Evolutionary conservation across 2,329 filamentous ascomycete species (phyloP).

Genomic region (Trichoderma atrobrunneum): DNA sequence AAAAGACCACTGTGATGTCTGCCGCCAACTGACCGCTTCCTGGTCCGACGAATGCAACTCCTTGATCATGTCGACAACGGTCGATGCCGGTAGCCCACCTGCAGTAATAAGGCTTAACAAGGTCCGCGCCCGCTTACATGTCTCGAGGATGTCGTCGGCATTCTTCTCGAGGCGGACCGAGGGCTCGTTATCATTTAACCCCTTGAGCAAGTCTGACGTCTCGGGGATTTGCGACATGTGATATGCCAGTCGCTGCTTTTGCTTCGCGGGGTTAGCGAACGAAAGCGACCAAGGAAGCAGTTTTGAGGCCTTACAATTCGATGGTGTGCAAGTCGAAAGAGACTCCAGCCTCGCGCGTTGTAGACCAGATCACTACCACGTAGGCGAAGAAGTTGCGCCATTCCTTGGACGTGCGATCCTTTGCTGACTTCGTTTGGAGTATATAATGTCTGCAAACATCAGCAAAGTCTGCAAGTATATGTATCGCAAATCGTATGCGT

Average conservation of each 20-base stretch:
- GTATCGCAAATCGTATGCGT: neutral
- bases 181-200: conserved; percentile 29
- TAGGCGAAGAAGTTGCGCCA: conserved; percentile 40
- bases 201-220: conserved; percentile 31
- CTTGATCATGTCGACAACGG: conserved; percentile 28
- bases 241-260: neutral
- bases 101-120: neutral
- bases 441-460: conserved; percentile 32
- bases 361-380: conserved; percentile 36
- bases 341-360: conserved; percentile 37
- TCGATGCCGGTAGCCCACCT: neutral
- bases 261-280: neutral
- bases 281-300: neutral
- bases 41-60: conserved; percentile 34
- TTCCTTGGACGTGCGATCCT: conserved; percentile 39
- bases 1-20: conserved; percentile 35
- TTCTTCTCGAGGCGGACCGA: conserved; percentile 32
- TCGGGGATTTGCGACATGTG: conserved; percentile 30
- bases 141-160: conserved; percentile 27
- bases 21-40: conserved; percentile 31
- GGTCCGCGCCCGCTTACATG: conserved; percentile 31
- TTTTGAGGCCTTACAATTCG: conserved; percentile 26
- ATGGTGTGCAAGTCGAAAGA: conserved; percentile 41
- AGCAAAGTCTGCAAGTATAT: too few species aligned
- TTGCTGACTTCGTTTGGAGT: conserved; percentile 26